Evolutionary conservation across 2,329 filamentous ascomycete species (phyloP), one percentile per base, ranked within the genome.

Genomic region (Fusarium sp.): DNA sequence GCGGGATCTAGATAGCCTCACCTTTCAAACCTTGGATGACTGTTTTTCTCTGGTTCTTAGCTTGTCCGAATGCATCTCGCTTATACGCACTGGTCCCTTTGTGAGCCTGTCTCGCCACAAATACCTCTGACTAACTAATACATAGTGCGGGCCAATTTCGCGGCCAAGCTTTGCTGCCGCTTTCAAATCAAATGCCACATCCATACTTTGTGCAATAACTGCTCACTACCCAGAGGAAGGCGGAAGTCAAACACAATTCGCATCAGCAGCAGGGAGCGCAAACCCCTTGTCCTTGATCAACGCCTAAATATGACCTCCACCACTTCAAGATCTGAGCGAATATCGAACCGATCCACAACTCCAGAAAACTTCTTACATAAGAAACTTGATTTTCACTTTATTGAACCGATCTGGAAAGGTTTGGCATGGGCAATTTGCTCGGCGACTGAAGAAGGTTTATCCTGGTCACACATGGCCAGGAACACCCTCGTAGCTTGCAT

Each of bases 381-480:
- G 65, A 72, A 71, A 65, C 70, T 69, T 72, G 70, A 63, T 72
- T 67, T 62, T 50, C 61, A 44, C 42, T 51, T 46, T 34, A 26
- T 45, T 42, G 53, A 49, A 16, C 37, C 38, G 41, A 60, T 60
- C 12, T 44, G 57, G 53, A 56, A 61, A 50, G 54, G 63, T 67
- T 70, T 70, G 68, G 71, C 64, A 69, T 62, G 59, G 62, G 65
- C 57, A 63, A 42, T 62, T 65, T 57, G 58, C 44, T 60, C 51
- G 41, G 37, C 53, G 37, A 36, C 66, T 42, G 47, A 50, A 50
- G 47, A 65, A 62, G 62, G 60, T 40, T 53, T 45, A 73, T 66
- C 71, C 71, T 57, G 42, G 71, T 64, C 52, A 34, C 38, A 26
- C 20, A 40, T 33, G 33, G 10, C 65, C 55, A 61, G 65, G 67